Evolutionary conservation across 257 asterid species (phyloP), one percentile per base, ranked within the genome.

Genomic region (Solanum chiquidenum): DNA sequence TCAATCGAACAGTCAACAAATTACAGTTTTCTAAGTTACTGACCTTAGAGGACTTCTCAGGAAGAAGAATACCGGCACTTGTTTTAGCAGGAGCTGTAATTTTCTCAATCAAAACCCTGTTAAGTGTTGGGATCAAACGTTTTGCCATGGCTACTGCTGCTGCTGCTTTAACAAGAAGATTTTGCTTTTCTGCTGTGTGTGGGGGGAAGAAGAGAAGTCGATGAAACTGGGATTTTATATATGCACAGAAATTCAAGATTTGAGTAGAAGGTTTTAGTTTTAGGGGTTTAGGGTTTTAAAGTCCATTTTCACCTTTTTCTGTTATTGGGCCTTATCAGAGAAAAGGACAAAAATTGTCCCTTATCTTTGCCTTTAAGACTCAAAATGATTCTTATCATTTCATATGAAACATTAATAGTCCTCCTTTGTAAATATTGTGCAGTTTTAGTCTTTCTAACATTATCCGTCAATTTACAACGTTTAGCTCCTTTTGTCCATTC

Each of bases 21-120:
- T 37, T 35, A 74, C 6, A 74, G 23, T 52, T 52, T 52, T 23
- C 5, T 12, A 66, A 71, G 25, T 23, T 4, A 27, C 80, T 34
- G 73, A 96, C 99, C 98, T 95, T 94, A 87, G 95, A 58, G 25
- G 98, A 91, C 52, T 91, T 94, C 80, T 96, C 99, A 1, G 99
- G 99, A 42, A 96, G 98, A 87, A 96, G 98, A 85, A 96, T 95
- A 25, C 99, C 99, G 27, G 95, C 93, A 16, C 93, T 82, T 87
- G 99, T 95, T 91, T 95, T 95, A 86, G 99, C 89, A 31, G 98
- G 98, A 31, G 94, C 93, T n/a, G 89, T 83, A 49, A 94, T 88
- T 86, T 96, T 96, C 93, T 96, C 98, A 21, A 96, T 90, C 8
- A 96, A 95, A 55, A 96, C 93, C 86, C 99, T 91, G 94, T 96